phyloP scores from a whole-genome alignment of 1,284 basidiomycete species.

The Cutaneotrichosporon spelunceum region DNA sequence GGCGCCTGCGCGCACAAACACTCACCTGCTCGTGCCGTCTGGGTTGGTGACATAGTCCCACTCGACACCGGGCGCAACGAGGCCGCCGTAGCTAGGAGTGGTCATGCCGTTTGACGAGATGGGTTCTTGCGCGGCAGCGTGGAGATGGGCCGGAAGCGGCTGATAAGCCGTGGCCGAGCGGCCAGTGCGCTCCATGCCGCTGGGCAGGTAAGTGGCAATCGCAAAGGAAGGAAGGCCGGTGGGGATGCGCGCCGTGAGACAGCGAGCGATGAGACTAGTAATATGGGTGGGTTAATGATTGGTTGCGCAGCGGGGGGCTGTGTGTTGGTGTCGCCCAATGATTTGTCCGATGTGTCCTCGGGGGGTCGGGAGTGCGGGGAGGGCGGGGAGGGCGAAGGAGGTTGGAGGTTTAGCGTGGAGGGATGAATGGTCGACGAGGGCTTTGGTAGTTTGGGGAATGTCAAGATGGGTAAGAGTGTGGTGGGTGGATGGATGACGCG shows the following conservation, averaged over 20 bases:
- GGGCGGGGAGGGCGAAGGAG: too few species aligned
- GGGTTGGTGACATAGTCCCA: constrained; percentile 47
- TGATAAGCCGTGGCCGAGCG: constrained; percentile 34
- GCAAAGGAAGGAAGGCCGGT: not conserved
- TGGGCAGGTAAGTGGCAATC: constrained; percentile 18
- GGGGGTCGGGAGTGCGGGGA: too few species aligned
- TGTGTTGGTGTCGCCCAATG: not conserved
- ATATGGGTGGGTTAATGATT: not conserved
- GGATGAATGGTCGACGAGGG: not conserved
- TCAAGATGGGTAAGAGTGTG: not conserved
- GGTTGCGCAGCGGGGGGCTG: not conserved
- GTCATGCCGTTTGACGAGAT: constrained; percentile 26
- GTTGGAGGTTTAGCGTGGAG: too few species aligned
- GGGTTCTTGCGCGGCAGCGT: constrained; percentile 27
- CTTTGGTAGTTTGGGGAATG: not conserved
- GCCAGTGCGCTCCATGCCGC: constrained; percentile 22
- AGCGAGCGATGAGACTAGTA: not conserved
- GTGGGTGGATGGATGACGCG: not conserved
- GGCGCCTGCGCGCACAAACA: constrained; percentile 6
- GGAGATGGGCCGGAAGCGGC: constrained; percentile 40
- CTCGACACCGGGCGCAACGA: constrained; percentile 53
- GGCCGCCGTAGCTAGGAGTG: constrained; percentile 51
- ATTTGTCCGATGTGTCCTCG: not conserved
- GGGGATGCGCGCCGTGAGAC: not conserved
- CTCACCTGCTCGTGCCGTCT: constrained; percentile 43